Percentiles rank a stretch among this genome's conserved stretches.
Conservation (phyloP, 257 asterid genomes). For the Linaria vulgaris region DNA sequence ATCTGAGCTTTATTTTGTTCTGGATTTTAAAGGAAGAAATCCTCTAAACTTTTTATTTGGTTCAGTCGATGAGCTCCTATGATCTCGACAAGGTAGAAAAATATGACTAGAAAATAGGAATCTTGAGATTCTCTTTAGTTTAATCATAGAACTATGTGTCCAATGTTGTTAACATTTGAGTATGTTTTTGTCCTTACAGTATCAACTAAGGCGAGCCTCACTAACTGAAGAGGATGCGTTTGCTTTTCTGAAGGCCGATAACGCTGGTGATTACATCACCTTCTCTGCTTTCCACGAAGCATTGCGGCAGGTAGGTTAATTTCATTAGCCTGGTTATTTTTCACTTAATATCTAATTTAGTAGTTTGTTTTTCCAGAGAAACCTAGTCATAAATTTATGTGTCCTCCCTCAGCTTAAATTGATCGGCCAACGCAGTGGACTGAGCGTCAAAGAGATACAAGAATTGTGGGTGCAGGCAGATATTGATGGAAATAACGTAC, state of each 20-base stretch:
- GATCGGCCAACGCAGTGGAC: slow-evolving; percentile 83
- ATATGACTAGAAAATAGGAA: no score
- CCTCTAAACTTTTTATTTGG: not conserved
- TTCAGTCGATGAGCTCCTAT: not conserved
- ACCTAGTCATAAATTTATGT: not conserved
- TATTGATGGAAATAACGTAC: slow-evolving; percentile 73
- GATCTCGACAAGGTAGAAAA: not conserved
- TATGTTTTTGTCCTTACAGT: slow-evolving; percentile 44
- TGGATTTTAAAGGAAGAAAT: not conserved
- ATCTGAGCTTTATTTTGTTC: not conserved
- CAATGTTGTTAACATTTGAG: slow-evolving; percentile 1
- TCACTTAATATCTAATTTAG: not conserved
- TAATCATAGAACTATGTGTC: not conserved
- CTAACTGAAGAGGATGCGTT: slow-evolving; percentile 82
- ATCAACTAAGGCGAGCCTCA: slow-evolving; percentile 84
- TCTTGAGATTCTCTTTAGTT: not conserved
- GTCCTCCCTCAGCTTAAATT: slow-evolving; percentile 65
- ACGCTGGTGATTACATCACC: slow-evolving; percentile 73
- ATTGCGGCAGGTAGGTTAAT: slow-evolving; percentile 59
- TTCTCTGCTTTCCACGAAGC: slow-evolving; percentile 86
- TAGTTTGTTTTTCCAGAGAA: not conserved
- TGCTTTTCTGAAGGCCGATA: slow-evolving; percentile 81
- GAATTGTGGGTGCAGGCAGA: slow-evolving; percentile 93
- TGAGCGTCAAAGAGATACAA: slow-evolving; percentile 70
- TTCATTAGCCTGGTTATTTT: not conserved